Evolutionary conservation across 441 rosid species (phyloP).

Genomic region (Omphalea diandra): DNA sequence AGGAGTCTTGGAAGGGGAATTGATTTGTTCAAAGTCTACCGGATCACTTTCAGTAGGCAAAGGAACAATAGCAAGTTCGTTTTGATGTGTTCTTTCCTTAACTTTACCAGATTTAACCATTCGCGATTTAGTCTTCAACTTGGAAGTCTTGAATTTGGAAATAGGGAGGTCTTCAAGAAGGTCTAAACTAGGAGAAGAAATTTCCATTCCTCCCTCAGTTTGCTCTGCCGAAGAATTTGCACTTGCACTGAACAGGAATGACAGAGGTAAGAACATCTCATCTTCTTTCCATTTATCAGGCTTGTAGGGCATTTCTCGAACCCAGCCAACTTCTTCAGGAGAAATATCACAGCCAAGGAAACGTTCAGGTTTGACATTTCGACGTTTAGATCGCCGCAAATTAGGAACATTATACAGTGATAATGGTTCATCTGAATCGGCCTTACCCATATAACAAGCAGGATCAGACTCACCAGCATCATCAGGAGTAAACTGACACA

Average conservation of each 20-base stretch:
- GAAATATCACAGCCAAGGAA: constrained; percentile 51
- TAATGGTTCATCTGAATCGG: constrained; percentile 17
- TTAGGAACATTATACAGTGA: constrained; percentile 38
- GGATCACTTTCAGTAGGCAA: constrained; percentile 38
- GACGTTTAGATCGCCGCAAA: constrained; percentile 77
- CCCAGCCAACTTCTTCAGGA: constrained; percentile 40
- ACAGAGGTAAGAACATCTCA: constrained; percentile 48
- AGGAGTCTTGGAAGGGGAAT: constrained; percentile 30
- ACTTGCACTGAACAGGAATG: constrained; percentile 36
- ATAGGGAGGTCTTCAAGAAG: constrained; percentile 22
- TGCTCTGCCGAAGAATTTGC: constrained; percentile 24
- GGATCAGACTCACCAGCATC: constrained; percentile 32
- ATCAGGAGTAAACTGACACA: constrained; percentile 36
- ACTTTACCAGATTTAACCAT: constrained; percentile 23
- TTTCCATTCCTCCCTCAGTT: constrained; percentile 21
- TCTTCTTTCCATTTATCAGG: constrained; percentile 41
- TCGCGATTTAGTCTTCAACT: constrained; percentile 11
- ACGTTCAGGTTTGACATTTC: constrained; percentile 69
- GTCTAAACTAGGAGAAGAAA: neutral
- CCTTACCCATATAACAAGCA: constrained; percentile 22
- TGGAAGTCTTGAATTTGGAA: constrained; percentile 26
- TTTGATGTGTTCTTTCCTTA: constrained; percentile 24
- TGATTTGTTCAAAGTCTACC: constrained; percentile 32
- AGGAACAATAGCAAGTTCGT: constrained; percentile 54
- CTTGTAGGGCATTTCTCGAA: constrained; percentile 44